Percentiles rank a stretch among this genome's conserved stretches.
These are phyloP conservation scores for slime mould (Dictyostelium discoideum) DNA, from an alignment of 78 protist genomes.

Conservation along the genomic window DNA sequence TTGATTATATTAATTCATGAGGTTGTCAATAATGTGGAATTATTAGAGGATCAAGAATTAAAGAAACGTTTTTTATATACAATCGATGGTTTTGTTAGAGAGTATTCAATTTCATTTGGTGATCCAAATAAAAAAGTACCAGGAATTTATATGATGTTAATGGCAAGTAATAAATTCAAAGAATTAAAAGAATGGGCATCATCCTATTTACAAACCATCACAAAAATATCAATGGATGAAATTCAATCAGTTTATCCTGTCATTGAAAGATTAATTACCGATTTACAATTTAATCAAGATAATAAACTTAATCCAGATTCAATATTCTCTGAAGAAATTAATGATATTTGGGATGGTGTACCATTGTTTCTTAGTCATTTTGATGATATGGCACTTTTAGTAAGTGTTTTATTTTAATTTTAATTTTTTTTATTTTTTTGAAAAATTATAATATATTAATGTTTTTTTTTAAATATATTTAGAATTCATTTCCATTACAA, in stretches of 20 bases:
- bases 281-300: not conserved
- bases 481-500: constrained; percentile 8
- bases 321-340: not conserved
- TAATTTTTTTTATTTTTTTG: not conserved
- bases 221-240: constrained; percentile 16
- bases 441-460: not conserved
- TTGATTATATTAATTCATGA: constrained; percentile 35
- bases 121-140: constrained; percentile 29
- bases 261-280: not conserved
- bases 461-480: not conserved
- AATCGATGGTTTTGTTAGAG: not conserved
- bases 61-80: not conserved
- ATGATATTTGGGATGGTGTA: constrained; percentile 49
- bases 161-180: not conserved
- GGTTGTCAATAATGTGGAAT: constrained; percentile 34
- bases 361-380: constrained; percentile 21
- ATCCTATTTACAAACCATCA: not conserved
- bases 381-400: constrained; percentile 1
- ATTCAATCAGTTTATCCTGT: constrained; percentile 19
- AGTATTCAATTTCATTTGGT: constrained; percentile 14
- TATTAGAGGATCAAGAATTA: constrained; percentile 33
- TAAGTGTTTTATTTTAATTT: not conserved
- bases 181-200: constrained; percentile 42
- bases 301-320: not conserved
- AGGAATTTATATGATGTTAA: constrained; percentile 31